phyloP scores from a whole-genome alignment of 129 eudicot species.

The Pseudognaphalium luteoalbum region DNA sequence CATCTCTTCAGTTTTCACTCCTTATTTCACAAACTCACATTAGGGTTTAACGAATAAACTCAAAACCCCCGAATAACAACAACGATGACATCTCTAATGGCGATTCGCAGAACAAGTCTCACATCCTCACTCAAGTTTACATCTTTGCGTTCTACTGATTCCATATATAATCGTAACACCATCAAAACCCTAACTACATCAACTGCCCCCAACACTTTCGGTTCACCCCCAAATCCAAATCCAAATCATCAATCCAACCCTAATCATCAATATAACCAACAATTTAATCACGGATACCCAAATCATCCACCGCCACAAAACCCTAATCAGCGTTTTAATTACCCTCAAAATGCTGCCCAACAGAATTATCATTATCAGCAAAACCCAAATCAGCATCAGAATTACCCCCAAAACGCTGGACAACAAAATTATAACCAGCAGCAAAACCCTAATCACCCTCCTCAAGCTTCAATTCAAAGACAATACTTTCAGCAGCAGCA shows the following conservation, averaged over 20 bases:
- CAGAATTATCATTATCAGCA: conserved; percentile 19
- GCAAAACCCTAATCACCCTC: conserved; percentile 17
- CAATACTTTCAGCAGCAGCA: conserved; percentile 8
- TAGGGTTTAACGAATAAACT: conserved; percentile 35
- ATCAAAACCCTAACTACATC: conserved; percentile 20
- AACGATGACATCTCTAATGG: conserved; percentile 38
- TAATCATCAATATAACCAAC: conserved; percentile 26
- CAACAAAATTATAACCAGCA: not conserved
- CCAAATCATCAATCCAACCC: conserved; percentile 23
- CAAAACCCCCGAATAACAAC: conserved; percentile 9
- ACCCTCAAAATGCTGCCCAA: conserved; percentile 21
- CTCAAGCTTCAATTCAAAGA: conserved; percentile 1
- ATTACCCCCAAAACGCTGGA: conserved; percentile 17
- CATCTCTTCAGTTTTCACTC: not conserved
- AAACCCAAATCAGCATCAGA: conserved; percentile 7
- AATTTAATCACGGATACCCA: conserved; percentile 12
- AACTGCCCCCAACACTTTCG: conserved; percentile 28
- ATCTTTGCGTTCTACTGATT: conserved; percentile 20
- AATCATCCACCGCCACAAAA: not conserved
- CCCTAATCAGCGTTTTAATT: conserved; percentile 22
- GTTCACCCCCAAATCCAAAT: conserved; percentile 22
- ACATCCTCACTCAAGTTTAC: conserved; percentile 30
- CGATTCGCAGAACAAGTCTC: conserved; percentile 31
- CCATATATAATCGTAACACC: conserved; percentile 9
- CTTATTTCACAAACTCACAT: not conserved